Evolutionary conservation across 1,284 basidiomycete species (phyloP), one percentile per base, ranked within the genome.

Genomic region (Ustilago hordei): DNA sequence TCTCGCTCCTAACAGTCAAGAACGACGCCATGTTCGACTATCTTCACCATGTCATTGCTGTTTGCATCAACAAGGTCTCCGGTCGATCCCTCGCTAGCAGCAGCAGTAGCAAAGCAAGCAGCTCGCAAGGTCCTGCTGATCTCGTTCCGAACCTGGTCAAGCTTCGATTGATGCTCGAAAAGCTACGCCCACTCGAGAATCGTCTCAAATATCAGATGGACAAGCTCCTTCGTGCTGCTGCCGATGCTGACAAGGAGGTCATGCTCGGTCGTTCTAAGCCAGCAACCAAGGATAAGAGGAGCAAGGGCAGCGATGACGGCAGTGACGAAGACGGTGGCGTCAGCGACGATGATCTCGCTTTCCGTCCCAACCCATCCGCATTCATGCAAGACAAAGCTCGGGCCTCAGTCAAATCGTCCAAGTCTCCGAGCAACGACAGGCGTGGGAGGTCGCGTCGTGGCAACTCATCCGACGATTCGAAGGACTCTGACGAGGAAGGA

Each of bases 131-230:
- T 1, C 17, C 55, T 9, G 47, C 54, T n/a, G 56, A 68, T 19
- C 72, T 85, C 23, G 80, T 84, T 12, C 45, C 69, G 55, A 69
- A 75, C 23, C 70, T 85, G 2, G 68, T 85, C 35, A 72, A 73
- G 61, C 60, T 80, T 23, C 67, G 84, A 1, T 61, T 85, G n/a
- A 61, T 81, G 48, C 69, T 85, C 19, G 89, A 89, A 63, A 89
- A 89, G 80, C 85, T 88, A 32, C 83, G 86, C 34, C 87, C 88
- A 0, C 80, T 99, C 43, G 95, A 99, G 87, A 89, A 89, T 62
- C 91, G 93, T 82, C 92, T 98, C 89, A 91, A 91, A 69, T 97
- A 98, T 86, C 95, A 98, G 86, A 93, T 98, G 82, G 95, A 98
- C 82, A 98, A 98, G 86, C 90, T 82, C 19, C 57, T 84, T 11